These are phyloP conservation scores for Manihot esculenta DNA, from an alignment of 441 rosid species.

Conservation along the genomic window DNA sequence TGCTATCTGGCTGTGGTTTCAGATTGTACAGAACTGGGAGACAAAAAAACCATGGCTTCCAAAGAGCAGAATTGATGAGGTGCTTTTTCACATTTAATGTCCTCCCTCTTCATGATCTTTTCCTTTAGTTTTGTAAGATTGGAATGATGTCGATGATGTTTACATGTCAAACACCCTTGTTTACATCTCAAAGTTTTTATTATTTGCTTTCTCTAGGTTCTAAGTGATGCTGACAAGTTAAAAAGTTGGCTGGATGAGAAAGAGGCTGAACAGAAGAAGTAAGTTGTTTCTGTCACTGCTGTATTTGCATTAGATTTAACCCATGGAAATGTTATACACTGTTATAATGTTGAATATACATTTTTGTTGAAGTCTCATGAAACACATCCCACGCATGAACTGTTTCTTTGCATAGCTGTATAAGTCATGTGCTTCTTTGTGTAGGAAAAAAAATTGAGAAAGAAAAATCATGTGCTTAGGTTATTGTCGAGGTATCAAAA, in stretches of 20 bases:
- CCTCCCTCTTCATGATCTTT: too few species aligned
- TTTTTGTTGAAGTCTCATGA: not conserved
- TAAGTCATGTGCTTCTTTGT: not conserved
- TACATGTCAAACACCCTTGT: not conserved
- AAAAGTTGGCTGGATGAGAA: slow-evolving; percentile 84
- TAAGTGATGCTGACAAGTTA: slow-evolving; percentile 56
- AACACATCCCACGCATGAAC: not conserved
- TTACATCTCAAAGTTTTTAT: slow-evolving; percentile 8
- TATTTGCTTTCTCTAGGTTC: slow-evolving; percentile 43
- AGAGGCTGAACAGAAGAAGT: slow-evolving; percentile 81
- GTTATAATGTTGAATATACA: not conserved
- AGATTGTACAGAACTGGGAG: slow-evolving; percentile 76
- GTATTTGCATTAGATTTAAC: too few species aligned
- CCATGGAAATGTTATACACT: too few species aligned
- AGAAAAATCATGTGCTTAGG: not conserved
- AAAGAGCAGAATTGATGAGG: slow-evolving; percentile 74
- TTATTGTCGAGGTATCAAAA: not conserved
- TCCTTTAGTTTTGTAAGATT: not conserved
- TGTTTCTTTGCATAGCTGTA: not conserved
- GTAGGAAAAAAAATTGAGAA: not conserved
- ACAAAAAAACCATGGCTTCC: slow-evolving; percentile 89
- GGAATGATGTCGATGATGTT: not conserved
- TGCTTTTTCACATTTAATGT: slow-evolving; percentile 25
- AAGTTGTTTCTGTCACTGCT: slow-evolving; percentile 23
- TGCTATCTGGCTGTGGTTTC: slow-evolving; percentile 15